These are phyloP conservation scores for Xylariaceae sp. DNA, from an alignment of 2,329 filamentous ascomycete species.

Conservation along the genomic window DNA sequence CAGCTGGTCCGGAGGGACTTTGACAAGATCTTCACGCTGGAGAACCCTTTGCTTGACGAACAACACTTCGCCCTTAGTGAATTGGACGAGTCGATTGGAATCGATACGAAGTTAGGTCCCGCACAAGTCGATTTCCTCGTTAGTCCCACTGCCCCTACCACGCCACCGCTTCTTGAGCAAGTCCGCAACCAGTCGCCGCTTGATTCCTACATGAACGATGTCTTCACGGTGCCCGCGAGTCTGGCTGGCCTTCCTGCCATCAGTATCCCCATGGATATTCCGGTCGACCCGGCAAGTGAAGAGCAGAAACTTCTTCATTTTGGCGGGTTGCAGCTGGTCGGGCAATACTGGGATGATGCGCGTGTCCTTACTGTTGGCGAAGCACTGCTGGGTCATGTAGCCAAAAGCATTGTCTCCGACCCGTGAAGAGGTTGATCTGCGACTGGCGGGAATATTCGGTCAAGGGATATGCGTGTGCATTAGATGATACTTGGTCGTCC, in stretches of 20 bases:
- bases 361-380: slow-evolving; percentile 55
- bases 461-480: neutral
- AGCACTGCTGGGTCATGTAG: slow-evolving; percentile 25
- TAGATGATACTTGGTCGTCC: neutral
- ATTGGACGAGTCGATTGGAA: slow-evolving; percentile 47
- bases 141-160: slow-evolving; percentile 77
- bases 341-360: slow-evolving; percentile 73
- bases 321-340: slow-evolving; percentile 68
- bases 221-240: slow-evolving; percentile 93
- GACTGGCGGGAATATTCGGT: neutral
- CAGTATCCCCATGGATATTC: slow-evolving; percentile 63
- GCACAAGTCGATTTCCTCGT: slow-evolving; percentile 77
- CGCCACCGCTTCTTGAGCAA: slow-evolving; percentile 59
- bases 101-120: slow-evolving; percentile 53
- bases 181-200: slow-evolving; percentile 52
- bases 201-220: slow-evolving; percentile 86
- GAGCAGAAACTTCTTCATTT: slow-evolving; percentile 35
- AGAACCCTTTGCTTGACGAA: slow-evolving; percentile 60
- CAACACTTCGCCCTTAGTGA: slow-evolving; percentile 54
- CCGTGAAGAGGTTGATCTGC: neutral
- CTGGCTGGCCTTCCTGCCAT: slow-evolving; percentile 85
- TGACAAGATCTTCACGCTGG: slow-evolving; percentile 64
- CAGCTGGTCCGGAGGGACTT: slow-evolving; percentile 83
- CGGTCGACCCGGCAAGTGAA: slow-evolving; percentile 25
- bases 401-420: neutral